Percentiles rank a stretch among this genome's conserved stretches.
These are phyloP conservation scores for Dictyostelium brefeldianum DNA, from an alignment of 78 protist genomes.

Conservation along the genomic window DNA sequence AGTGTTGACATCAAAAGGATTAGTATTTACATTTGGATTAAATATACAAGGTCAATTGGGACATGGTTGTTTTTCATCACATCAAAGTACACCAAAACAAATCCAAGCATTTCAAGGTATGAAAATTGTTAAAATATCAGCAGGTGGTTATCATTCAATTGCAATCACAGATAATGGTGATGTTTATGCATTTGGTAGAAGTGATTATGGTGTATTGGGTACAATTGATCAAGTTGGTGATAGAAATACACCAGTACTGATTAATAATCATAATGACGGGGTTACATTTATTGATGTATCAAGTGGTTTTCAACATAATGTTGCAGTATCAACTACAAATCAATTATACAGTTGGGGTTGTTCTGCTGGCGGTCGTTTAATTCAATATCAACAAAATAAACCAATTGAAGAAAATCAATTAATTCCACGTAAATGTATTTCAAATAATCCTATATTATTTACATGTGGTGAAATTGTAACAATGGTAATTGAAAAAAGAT, in stretches of 20 bases:
- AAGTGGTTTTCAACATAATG: constrained; percentile 66
- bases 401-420: constrained; percentile 26
- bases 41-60: constrained; percentile 65
- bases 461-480: constrained; percentile 55
- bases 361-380: constrained; percentile 34
- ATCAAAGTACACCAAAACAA: constrained; percentile 48
- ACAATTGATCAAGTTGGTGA: background rate
- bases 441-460: constrained; percentile 1
- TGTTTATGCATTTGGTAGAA: constrained; percentile 37
- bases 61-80: constrained; percentile 14
- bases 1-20: constrained; percentile 35
- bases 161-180: constrained; percentile 12
- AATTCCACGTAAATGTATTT: background rate
- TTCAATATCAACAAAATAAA: background rate
- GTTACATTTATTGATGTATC: background rate
- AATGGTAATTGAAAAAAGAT: constrained; percentile 15
- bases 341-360: constrained; percentile 57
- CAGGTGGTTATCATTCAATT: constrained; percentile 79
- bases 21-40: constrained; percentile 59
- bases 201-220: constrained; percentile 65
- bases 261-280: background rate
- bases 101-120: background rate
- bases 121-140: constrained; percentile 17
- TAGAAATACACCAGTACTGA: background rate
- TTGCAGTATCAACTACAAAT: background rate